A percentile compares a stretch with the other conserved stretches of the same genome.
These are phyloP conservation scores for Ramularia collo-cygni DNA, from an alignment of 2,329 filamentous ascomycete genomes.

Conservation along the genomic window DNA sequence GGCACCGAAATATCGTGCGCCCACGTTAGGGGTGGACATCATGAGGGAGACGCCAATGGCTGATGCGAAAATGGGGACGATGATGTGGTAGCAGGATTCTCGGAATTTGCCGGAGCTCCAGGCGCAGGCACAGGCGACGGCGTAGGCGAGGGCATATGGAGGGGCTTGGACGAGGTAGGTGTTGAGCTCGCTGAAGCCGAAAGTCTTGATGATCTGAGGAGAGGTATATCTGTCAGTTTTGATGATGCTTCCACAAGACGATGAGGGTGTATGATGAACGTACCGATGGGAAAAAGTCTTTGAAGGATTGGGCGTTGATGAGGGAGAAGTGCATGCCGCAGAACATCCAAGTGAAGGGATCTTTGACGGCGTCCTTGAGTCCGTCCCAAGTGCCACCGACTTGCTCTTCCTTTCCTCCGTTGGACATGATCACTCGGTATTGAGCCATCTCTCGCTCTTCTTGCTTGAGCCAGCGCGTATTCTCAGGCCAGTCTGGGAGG, in stretches of 20 bases:
- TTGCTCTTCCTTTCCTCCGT: conserved; percentile 33
- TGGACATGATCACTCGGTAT: conserved; percentile 26
- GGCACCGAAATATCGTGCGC: conserved; percentile 27
- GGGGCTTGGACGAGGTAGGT: conserved; percentile 40
- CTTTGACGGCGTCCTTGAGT: conserved; percentile 28
- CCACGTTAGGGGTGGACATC: conserved; percentile 27
- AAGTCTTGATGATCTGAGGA: conserved; percentile 7
- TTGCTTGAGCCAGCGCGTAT: conserved; percentile 45
- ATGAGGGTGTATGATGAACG: too few species aligned
- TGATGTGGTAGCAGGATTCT: conserved; percentile 28
- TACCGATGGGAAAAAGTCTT: conserved; percentile 30
- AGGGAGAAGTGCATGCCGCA: conserved; percentile 35
- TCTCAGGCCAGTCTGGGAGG: conserved; percentile 48
- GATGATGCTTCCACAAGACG: too few species aligned
- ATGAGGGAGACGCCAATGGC: conserved; percentile 23
- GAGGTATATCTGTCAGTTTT: too few species aligned
- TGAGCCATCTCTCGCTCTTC: conserved; percentile 48
- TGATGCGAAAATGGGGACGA: conserved; percentile 21
- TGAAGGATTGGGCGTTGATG: conserved; percentile 30
- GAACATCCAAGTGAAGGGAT: conserved; percentile 38
- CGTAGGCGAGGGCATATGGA: conserved; percentile 32
- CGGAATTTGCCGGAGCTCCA: conserved; percentile 26
- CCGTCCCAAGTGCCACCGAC: conserved; percentile 36
- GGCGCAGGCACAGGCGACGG: conserved; percentile 21
- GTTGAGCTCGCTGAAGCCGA: conserved; percentile 8